Evolutionary conservation across 768 basidiomycete species (phyloP).

Genomic region (Piloderma croceum): DNA sequence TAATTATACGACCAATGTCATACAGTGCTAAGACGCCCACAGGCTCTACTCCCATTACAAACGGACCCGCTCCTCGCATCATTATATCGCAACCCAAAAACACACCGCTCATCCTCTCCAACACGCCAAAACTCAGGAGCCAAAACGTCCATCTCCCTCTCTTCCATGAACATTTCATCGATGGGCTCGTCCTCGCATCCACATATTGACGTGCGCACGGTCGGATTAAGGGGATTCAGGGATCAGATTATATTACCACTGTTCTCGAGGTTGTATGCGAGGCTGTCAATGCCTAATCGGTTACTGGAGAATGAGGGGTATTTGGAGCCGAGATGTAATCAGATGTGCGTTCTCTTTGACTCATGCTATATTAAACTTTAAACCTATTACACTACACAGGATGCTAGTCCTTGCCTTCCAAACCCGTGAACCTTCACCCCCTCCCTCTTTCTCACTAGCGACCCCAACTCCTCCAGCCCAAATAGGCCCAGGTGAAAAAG

Average conservation of each 20-base stretch:
- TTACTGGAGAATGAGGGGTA: conserved; percentile 50
- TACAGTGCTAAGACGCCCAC: background rate
- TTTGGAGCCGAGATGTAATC: conserved; percentile 68
- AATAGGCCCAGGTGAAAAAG: conserved; percentile 60
- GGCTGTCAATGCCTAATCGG: conserved; percentile 47
- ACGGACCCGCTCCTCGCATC: conserved; percentile 61
- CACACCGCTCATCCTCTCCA: conserved; percentile 48
- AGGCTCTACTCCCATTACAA: conserved; percentile 59
- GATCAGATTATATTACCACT: conserved; percentile 73
- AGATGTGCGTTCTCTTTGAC: conserved; percentile 52
- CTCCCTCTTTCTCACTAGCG: conserved; percentile 56
- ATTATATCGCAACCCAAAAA: conserved; percentile 58
- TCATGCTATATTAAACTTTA: conserved; percentile 1
- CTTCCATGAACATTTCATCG: conserved; percentile 14
- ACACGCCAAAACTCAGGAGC: conserved; percentile 46
- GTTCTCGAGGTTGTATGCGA: conserved; percentile 46
- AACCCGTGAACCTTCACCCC: conserved; percentile 48
- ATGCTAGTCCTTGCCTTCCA: conserved; percentile 72
- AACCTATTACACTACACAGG: conserved; percentile 33
- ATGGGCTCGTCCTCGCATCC: conserved; percentile 31
- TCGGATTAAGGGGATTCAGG: conserved; percentile 76
- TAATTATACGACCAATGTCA: background rate
- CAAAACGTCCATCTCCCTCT: conserved; percentile 27
- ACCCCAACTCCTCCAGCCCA: conserved; percentile 45
- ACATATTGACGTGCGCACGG: conserved; percentile 73